Evolutionary conservation across 2,329 filamentous ascomycete genomes (phyloP).

Genomic region (Nemania sp.): DNA sequence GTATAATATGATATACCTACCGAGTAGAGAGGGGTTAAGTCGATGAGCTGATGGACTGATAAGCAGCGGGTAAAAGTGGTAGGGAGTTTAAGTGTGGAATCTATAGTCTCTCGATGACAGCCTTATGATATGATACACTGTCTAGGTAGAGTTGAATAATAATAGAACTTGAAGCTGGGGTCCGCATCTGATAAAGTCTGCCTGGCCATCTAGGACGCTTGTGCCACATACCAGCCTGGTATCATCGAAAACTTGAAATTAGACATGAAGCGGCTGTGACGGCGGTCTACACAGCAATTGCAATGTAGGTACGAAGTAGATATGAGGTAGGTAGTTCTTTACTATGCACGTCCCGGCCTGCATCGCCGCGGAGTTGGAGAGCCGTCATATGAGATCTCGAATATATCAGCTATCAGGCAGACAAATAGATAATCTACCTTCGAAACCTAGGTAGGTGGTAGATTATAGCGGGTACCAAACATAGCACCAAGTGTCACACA

Average conservation of each 20-base stretch:
- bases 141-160: slow-evolving; percentile 10
- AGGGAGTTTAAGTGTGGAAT: not conserved
- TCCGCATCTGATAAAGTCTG: not conserved
- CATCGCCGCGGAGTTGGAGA: no score
- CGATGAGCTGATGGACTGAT: not conserved
- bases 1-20: no score
- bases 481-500: no score
- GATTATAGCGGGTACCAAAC: no score
- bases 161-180: slow-evolving; percentile 13
- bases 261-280: not conserved
- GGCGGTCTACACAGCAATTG: not conserved
- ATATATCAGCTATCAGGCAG: no score
- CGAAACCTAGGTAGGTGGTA: no score
- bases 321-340: no score
- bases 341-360: no score
- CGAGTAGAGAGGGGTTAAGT: slow-evolving; percentile 8
- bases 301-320: not conserved
- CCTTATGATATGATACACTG: not conserved
- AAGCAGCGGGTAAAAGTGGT: not conserved
- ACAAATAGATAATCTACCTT: no score
- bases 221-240: not conserved
- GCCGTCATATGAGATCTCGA: no score
- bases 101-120: not conserved
- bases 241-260: not conserved
- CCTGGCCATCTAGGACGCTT: not conserved